Evolutionary conservation across 179 eudicot species (phyloP), one percentile per base, ranked within the genome.

Genomic region (Beta lomatogona): DNA sequence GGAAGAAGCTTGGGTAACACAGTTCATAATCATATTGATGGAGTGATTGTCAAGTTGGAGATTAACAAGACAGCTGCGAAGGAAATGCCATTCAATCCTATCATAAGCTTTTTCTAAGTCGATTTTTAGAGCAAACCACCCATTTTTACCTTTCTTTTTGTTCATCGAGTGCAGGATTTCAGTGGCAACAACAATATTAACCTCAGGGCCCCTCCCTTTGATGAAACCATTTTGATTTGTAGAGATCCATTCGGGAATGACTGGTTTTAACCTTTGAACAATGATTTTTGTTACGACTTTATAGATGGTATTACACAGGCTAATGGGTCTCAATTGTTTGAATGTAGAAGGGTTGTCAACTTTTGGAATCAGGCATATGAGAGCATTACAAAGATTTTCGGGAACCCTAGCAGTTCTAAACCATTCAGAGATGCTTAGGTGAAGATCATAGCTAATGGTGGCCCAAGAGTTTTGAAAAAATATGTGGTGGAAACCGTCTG

Each of bases 41-140:
- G 9, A 15, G 28, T 2, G 3, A 13, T 3, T 15, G 48, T 60
- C 9, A 0, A 73, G 25, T 4, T 52, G 31, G 16, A 28, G 28
- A 12, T 9, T 0, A 0, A 0, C 9, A 0, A 80, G 53, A 5
- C 55, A 45, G 2, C 25, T 3, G 1, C 10, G 9, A 1, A 80
- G 0, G 6, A 71, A 80, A 10, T 6, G 9, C 82, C 70, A 72
- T 13, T 71, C 67, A 1, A 80, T 3, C 5, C 21, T 41, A 16
- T 72, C 71, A n/a, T 31, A 74, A 3, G 79, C 71, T 63, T 77
- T 77, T 5, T 61, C 70, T 19, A 64, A 10, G n/a, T 77, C 36
- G 8, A 65, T 4, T n/a, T 65, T 52, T 9, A 73, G 0, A 1
- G 76, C 65, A 52, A 80, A 72, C 44, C 64, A 75, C 0, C 73